Base-by-base conservation (phyloP, 2,329 filamentous ascomycete species). In the Parasarocladium wereldwijsianum region DNA sequence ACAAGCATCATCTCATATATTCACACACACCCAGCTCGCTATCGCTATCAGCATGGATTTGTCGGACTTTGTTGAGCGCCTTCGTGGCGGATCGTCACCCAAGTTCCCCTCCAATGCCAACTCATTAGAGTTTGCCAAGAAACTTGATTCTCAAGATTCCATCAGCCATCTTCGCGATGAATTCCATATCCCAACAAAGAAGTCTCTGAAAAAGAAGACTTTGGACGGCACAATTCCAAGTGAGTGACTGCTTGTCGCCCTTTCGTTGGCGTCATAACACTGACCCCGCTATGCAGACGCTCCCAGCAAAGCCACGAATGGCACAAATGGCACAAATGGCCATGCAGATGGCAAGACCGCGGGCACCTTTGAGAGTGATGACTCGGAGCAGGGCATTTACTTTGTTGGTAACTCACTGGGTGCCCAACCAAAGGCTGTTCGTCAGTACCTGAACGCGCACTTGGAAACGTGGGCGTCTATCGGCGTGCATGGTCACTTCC, bases 371-470 rank as follows among this genome's bases (percentile, higher is more conserved):
- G 23, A 31, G 3, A 32, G 38, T 11, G 44, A 51, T 2, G 44
- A 60, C n/a, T 55, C 42, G 5, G 41, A 52, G 26, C 43, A 47
- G 34, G 50, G 51, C 35, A 76, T 83, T 35, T 94, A 93, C 52
- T 74, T 94, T 38, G 87, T 84, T 40, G 86, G 86, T 33, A 93
- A 93, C 57, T 93, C 84, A 0, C 66, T 93, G 2, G 85, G 85
- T 21, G 68, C 87, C 4, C 85, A 93, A 50, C 84, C 86, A 25
- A 72, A 68, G 37, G 66, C 67, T 10, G 74, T 76, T 0, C 61
- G 67, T 12, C 57, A 64, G 11, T 75, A 82, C 37, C 56, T 93
- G 37, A 60, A 75, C 26, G 66, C 72, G 5, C 84, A 92, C 40
- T 66, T 93, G 1, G 69, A 78, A 37, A 84, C 82, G 4, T 93